A percentile compares a stretch with the other conserved stretches of the same genome.
These are phyloP conservation scores for Citropsis articulata DNA, from an alignment of 345 rosid species.

Conservation along the genomic window DNA sequence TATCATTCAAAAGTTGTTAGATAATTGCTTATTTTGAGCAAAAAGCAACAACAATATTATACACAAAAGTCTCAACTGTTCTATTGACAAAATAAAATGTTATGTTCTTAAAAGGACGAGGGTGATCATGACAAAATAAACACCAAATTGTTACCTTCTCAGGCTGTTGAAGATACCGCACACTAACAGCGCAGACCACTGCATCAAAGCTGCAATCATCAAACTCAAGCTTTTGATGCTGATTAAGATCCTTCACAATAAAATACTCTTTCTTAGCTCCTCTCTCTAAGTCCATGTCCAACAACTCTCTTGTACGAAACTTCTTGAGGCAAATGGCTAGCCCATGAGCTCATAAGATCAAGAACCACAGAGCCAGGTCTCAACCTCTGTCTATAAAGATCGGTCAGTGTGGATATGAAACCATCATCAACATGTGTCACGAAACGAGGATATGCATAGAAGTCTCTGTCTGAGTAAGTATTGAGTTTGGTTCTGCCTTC, in stretches of 20 bases:
- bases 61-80: no score
- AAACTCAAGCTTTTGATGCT: slow-evolving; percentile 53
- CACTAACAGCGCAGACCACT: slow-evolving; percentile 74
- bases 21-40: no score
- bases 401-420: slow-evolving; percentile 67
- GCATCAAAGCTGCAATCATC: slow-evolving; percentile 64
- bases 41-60: no score
- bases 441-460: slow-evolving; percentile 72
- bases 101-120: no score
- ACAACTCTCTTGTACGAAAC: slow-evolving; percentile 65
- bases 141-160: slow-evolving; percentile 57
- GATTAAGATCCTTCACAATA: slow-evolving; percentile 64
- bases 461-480: slow-evolving; percentile 53
- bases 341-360: slow-evolving; percentile 94
- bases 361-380: slow-evolving; percentile 67
- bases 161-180: slow-evolving; percentile 85
- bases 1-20: no score
- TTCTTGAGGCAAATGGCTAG: slow-evolving; percentile 77
- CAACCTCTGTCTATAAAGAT: slow-evolving; percentile 55
- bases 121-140: no score
- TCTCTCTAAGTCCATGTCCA: no score
- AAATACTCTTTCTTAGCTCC: no score
- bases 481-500: slow-evolving; percentile 71
- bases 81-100: no score
- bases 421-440: slow-evolving; percentile 82